phyloP scores from a whole-genome alignment of 495 filamentous ascomycete genomes.

The Cladorrhinum samala region DNA sequence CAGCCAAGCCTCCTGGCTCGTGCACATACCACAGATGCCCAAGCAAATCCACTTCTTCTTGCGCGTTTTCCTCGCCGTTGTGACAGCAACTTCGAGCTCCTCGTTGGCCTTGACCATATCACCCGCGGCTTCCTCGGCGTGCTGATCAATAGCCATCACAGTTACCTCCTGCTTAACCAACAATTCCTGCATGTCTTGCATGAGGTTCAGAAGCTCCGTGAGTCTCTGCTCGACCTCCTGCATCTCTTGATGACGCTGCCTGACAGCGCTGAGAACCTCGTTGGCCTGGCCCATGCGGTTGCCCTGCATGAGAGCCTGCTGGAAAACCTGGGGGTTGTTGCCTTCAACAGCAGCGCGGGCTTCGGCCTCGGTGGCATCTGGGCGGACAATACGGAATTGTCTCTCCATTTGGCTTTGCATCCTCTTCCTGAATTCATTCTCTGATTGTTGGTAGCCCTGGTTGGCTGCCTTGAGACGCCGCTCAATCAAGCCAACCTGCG shows the following conservation, averaged over 20 bases:
- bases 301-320: slow-evolving; percentile 67
- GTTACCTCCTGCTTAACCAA: slow-evolving; percentile 76
- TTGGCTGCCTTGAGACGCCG: slow-evolving; percentile 72
- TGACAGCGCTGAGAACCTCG: slow-evolving; percentile 65
- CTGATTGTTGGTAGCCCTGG: slow-evolving; percentile 69
- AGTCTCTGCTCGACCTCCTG: slow-evolving; percentile 86
- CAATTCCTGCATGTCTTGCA: slow-evolving; percentile 72
- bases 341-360: slow-evolving; percentile 67
- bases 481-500: slow-evolving; percentile 74
- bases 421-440: slow-evolving; percentile 68
- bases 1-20: not conserved
- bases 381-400: slow-evolving; percentile 83
- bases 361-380: slow-evolving; percentile 76
- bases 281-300: slow-evolving; percentile 76
- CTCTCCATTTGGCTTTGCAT: slow-evolving; percentile 76
- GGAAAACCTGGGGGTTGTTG: slow-evolving; percentile 65
- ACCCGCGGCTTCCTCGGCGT: slow-evolving; percentile 68
- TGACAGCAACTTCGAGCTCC: slow-evolving; percentile 70
- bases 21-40: slow-evolving; percentile 66
- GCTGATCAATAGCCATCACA: slow-evolving; percentile 71
- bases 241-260: slow-evolving; percentile 80
- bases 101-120: slow-evolving; percentile 77
- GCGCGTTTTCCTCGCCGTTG: slow-evolving; percentile 68
- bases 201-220: slow-evolving; percentile 74
- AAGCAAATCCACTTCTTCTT: slow-evolving; percentile 99